Conservation (phyloP, 1,284 basidiomycete genomes). For the Chiua sp. region DNA sequence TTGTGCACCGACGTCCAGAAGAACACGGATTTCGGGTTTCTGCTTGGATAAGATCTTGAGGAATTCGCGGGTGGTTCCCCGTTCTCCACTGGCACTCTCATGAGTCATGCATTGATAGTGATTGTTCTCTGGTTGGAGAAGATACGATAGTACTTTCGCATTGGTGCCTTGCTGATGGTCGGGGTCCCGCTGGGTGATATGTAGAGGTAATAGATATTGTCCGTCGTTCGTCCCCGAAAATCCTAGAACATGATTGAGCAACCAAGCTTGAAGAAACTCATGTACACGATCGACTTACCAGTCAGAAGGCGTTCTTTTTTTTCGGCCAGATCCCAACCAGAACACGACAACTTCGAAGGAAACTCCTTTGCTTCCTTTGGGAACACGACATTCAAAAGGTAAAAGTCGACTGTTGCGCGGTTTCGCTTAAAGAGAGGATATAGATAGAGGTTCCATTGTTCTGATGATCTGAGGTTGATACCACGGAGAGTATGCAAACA, state of each 20-base stretch:
- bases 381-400: slow-evolving; percentile 50
- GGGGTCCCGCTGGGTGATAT: slow-evolving; percentile 50
- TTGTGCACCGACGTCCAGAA: slow-evolving; percentile 64
- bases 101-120: slow-evolving; percentile 39
- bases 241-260: slow-evolving; percentile 40
- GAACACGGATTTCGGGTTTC: slow-evolving; percentile 44
- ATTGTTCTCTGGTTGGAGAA: slow-evolving; percentile 51
- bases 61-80: slow-evolving; percentile 37
- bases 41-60: slow-evolving; percentile 40
- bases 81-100: slow-evolving; percentile 26
- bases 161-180: slow-evolving; percentile 52
- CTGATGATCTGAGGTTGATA: slow-evolving; percentile 47
- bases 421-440: slow-evolving; percentile 45
- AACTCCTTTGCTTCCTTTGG: slow-evolving; percentile 55
- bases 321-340: slow-evolving; percentile 58
- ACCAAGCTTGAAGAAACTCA: no score
- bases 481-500: slow-evolving; percentile 39
- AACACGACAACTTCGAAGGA: slow-evolving; percentile 48
- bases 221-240: slow-evolving; percentile 66
- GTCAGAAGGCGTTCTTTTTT: slow-evolving; percentile 32
- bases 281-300: slow-evolving; percentile 16
- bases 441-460: slow-evolving; percentile 38
- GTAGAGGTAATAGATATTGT: slow-evolving; percentile 51
- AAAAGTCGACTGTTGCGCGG: slow-evolving; percentile 51
- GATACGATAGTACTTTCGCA: slow-evolving; percentile 50